These are phyloP conservation scores for Orbilia ellipsospora DNA, from an alignment of 2,329 filamentous ascomycete genomes.

Conservation along the genomic window DNA sequence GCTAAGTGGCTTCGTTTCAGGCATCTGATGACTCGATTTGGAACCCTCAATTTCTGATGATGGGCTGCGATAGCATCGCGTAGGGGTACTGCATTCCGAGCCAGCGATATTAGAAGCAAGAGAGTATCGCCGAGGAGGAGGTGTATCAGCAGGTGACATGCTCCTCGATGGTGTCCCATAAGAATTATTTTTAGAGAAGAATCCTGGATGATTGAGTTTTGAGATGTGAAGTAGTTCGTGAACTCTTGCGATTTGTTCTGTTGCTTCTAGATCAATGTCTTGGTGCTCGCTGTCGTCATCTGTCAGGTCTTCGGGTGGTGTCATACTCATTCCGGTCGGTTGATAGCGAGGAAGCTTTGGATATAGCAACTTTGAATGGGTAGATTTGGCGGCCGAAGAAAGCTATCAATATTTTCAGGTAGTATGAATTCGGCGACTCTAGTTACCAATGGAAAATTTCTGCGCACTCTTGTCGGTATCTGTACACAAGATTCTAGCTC, in stretches of 20 bases:
- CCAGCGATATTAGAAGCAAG: neutral
- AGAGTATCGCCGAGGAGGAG: neutral
- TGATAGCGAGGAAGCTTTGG: too few relatives aligned
- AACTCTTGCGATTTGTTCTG: constrained; percentile 19
- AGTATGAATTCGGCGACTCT: too few relatives aligned
- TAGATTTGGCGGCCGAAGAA: too few relatives aligned
- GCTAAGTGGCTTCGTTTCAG: constrained; percentile 26
- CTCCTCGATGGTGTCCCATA: too few relatives aligned
- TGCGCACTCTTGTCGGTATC: too few relatives aligned
- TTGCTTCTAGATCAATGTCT: constrained; percentile 9
- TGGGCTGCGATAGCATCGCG: too few relatives aligned
- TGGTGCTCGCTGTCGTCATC: constrained; percentile 14
- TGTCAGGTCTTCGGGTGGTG: constrained; percentile 11
- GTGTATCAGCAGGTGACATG: neutral
- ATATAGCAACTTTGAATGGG: too few relatives aligned
- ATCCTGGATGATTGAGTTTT: constrained; percentile 18
- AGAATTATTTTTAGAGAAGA: constrained; percentile 9
- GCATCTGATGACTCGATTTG: neutral
- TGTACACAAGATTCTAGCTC: too few relatives aligned
- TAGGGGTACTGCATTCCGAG: neutral
- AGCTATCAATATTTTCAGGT: too few relatives aligned
- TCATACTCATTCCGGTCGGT: constrained; percentile 6
- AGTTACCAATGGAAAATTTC: too few relatives aligned
- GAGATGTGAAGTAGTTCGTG: constrained; percentile 21
- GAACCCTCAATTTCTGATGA: too few relatives aligned